Base-by-base conservation (phyloP, 1,284 basidiomycete species). In the Leccinum griseonigrum region DNA sequence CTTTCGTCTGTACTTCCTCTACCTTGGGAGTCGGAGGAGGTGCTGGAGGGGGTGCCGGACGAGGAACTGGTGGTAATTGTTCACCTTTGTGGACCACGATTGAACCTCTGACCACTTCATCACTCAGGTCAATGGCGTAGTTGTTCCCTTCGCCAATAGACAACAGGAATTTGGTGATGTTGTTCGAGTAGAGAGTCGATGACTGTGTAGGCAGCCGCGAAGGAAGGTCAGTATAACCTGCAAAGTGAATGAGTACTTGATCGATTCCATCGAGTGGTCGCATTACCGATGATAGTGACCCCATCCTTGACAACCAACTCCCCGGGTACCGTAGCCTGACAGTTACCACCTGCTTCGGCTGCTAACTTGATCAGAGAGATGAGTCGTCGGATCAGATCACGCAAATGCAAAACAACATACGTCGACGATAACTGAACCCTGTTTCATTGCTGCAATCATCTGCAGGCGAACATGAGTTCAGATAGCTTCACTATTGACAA, bases 121-220 rank as follows among this genome's bases (percentile, higher is more conserved):
- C 92, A 16, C 85, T 82, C 22, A 93, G 79, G 71, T 94, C 84
- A 62, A 94, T 77, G 11, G 76, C 75, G 72, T 87, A 94, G 53
- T 78, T 81, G 54, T 79, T 81, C 62, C 87, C 82, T 53, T 82
- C 82, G 10, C 87, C 87, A 1, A 94, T 85, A 2, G 91, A 92
- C 16, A 94, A 79, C 48, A 94, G 81, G 77, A 94, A 94, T 72
- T 94, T 94, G 51, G 90, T 90, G 68, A 94, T 88, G 71, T 94
- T 94, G 76, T 94, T 94, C 11, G 92, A 94, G 75, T 94, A 94
- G 8, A 94, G 79, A 1, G 91, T 92, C 4, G 91, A 92, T 3
- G 91, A 91, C 71, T 94, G 92, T 0, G 92, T 93, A 11, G 92
- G 91, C 46, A 94, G 78, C 38, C 92, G 84, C 26, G 91, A 93